These are phyloP conservation scores for Hypomyces rosellus DNA, from an alignment of 2,329 filamentous ascomycete species.

Conservation along the genomic window DNA sequence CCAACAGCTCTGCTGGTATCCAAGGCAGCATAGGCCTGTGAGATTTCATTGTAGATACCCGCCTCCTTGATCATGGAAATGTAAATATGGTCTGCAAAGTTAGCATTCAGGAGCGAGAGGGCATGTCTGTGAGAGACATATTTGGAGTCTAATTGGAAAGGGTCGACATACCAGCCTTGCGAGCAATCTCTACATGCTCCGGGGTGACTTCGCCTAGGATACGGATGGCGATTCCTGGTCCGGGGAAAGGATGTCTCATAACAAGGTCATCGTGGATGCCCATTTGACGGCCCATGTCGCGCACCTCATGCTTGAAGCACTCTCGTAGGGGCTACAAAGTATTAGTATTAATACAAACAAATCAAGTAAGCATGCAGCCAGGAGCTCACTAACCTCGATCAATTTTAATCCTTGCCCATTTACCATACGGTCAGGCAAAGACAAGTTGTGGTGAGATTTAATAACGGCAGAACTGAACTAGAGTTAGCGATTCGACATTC, in stretches of 20 bases:
- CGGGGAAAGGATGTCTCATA: conserved; percentile 19
- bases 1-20: conserved; percentile 31
- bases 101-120: too few species aligned
- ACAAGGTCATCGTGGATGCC: conserved; percentile 27
- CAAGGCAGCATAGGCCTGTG: conserved; percentile 23
- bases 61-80: conserved; percentile 58
- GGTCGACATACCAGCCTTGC: conserved; percentile 49
- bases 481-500: neutral
- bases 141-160: too few species aligned
- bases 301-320: conserved; percentile 72
- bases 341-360: conserved; percentile 3
- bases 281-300: conserved; percentile 25
- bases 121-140: too few species aligned
- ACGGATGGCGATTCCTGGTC: conserved; percentile 65
- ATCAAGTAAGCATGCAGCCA: neutral
- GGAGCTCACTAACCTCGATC: conserved; percentile 2
- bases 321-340: neutral
- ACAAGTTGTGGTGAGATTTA: neutral
- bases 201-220: conserved; percentile 79
- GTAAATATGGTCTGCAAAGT: too few species aligned
- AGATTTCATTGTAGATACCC: conserved; percentile 55
- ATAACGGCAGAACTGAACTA: neutral
- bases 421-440: conserved; percentile 49
- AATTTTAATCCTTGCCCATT: conserved; percentile 25
- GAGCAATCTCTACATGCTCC: conserved; percentile 70